Base-by-base conservation (phyloP, 805 yeast genomes). In the Hanseniaspora lindneri region DNA sequence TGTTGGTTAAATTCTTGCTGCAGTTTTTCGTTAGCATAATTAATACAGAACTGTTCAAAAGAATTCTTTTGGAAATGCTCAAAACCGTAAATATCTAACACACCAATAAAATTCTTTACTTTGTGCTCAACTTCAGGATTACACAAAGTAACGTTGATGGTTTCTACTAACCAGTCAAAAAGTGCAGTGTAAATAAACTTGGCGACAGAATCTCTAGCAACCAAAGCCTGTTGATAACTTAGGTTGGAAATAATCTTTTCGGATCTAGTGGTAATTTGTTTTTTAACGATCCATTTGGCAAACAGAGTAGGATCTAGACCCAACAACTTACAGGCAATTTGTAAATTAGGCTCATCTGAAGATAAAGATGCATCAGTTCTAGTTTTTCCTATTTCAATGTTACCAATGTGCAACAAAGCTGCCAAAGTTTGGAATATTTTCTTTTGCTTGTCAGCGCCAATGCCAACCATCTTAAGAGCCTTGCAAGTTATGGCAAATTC, bases 1-100 rank as follows among this genome's bases (percentile, higher is more conserved):
- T 89, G 96, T 69, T 87, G 96, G 59, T 88, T 89, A 66, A 89
- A 89, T 64, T 89, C 96, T 66, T 89, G 97, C 66, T 89, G 97
- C 58, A 89, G 73, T 66, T 89, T 89, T 69, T 89, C 98, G 66
- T 88, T 88, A 39, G 96, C 96, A 64, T 88, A 88, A 64, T 88
- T 88, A 66, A 88, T 88, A 70, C 98, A 89, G 66, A 89, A 89
- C 66, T 89, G 98, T 67, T 89, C 98, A 60, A 89, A 89, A 8
- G 96, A 87, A 67, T 89, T 89, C 58, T 76, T 79, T 56, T 85
- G 88, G 63, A 89, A 89, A 66, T 89, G 96, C 66, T 89, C 98
- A 64, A 89, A 89, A 21, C 98, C 98, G 61, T 89, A 89, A 57
- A 89, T 89, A 80, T 89, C 98, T 58, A 89, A 73, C 27, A 89